These are phyloP conservation scores for Talaromyces sp. DNA, from an alignment of 2,329 filamentous ascomycete species.

Conservation along the genomic window DNA sequence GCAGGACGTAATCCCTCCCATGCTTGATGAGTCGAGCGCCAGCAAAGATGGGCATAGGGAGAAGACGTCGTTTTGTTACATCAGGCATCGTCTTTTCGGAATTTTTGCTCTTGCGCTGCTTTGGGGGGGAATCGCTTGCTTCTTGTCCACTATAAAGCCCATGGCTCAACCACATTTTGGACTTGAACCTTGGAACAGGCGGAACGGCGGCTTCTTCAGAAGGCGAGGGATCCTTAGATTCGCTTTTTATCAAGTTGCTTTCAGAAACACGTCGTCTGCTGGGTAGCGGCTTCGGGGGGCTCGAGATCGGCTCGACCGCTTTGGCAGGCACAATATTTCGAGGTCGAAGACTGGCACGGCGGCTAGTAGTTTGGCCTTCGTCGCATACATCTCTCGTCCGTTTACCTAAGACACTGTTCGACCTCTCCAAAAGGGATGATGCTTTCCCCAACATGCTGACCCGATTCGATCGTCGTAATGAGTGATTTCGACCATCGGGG, in stretches of 20 bases:
- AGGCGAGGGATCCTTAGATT: conserved; percentile 19
- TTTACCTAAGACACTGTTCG: conserved; percentile 61
- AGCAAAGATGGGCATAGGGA: conserved; percentile 79
- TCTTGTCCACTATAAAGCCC: conserved; percentile 87
- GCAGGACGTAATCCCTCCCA: conserved; percentile 82
- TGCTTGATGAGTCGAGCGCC: conserved; percentile 71
- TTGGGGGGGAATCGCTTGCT: conserved; percentile 50
- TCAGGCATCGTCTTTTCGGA: conserved; percentile 35
- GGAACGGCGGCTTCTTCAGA: conserved; percentile 24
- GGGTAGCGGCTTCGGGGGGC: conserved; percentile 27
- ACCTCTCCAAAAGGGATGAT: conserved; percentile 52
- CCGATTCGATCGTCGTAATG: conserved; percentile 47
- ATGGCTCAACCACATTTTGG: conserved; percentile 78
- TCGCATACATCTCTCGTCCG: conserved; percentile 60
- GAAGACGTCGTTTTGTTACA: conserved; percentile 44
- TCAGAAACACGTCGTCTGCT: conserved; percentile 50
- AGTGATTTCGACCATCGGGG: conserved; percentile 30
- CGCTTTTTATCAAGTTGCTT: conserved; percentile 32
- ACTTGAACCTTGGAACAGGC: conserved; percentile 37
- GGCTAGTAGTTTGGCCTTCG: conserved; percentile 58
- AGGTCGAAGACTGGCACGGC: conserved; percentile 62
- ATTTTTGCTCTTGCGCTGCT: conserved; percentile 51
- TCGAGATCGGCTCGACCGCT: conserved; percentile 20
- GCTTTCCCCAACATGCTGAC: conserved; percentile 46
- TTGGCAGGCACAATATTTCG: conserved; percentile 34